Percentiles rank a stretch among this genome's conserved stretches.
These are phyloP conservation scores for Lepidopterella palustris DNA, from an alignment of 495 filamentous ascomycete genomes.

Conservation along the genomic window DNA sequence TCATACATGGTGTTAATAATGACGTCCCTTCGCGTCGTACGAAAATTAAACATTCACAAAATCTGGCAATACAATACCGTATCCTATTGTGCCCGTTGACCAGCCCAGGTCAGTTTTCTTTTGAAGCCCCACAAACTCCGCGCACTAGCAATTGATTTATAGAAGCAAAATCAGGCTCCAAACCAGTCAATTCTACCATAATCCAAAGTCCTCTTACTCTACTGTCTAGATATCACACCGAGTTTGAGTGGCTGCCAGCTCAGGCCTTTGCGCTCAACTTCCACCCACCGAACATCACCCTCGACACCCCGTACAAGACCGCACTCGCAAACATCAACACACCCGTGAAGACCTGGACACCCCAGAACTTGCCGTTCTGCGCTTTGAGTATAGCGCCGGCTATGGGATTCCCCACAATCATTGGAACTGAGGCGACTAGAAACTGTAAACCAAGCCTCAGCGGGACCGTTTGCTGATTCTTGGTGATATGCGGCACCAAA, in stretches of 20 bases:
- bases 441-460: not conserved
- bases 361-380: constrained; percentile 50
- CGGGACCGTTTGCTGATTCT: not conserved
- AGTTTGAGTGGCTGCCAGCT: not conserved
- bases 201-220: too few relatives aligned
- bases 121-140: too few relatives aligned
- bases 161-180: too few relatives aligned
- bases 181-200: too few relatives aligned
- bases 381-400: constrained; percentile 58
- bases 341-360: constrained; percentile 63
- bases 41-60: too few relatives aligned
- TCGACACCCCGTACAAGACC: not conserved
- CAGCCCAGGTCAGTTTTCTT: too few relatives aligned
- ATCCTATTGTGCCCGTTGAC: too few relatives aligned
- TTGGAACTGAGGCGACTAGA: constrained; percentile 42
- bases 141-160: too few relatives aligned
- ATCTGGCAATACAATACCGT: too few relatives aligned
- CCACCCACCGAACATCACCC: not conserved
- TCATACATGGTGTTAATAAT: too few relatives aligned
- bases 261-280: not conserved
- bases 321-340: constrained; percentile 44
- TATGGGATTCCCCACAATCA: constrained; percentile 64
- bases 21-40: too few relatives aligned
- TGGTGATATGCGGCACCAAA: constrained; percentile 53
- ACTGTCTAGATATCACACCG: too few relatives aligned